Evolutionary conservation across 176 grass and related monocot species (phyloP), one percentile per base, ranked within the genome.

Genomic region (Carex myosuroides): DNA sequence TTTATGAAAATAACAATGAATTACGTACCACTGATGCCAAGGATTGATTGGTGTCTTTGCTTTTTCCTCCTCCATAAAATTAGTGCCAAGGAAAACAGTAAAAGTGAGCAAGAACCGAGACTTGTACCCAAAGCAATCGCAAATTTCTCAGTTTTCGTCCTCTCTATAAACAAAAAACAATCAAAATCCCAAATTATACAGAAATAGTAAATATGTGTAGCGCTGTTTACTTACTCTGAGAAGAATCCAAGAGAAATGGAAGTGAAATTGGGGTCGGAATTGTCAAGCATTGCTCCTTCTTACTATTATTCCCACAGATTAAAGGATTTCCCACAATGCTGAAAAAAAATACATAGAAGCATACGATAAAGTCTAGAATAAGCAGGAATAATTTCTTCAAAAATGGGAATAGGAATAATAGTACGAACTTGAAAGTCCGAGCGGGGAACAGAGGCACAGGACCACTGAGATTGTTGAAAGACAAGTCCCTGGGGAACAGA

Each of bases 381-480:
- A 26, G 6, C 12, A 29, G 20, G 42, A 57, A 12, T 14, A 7
- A 14, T 62, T 56, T 53, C n/a, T 79, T 69, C 42, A 84, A 41
- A 64, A 88, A 66, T 73, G 58, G 84, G 72, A 74, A 70, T 59
- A 83, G 64, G 35, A 17, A 13, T 32, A 17, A 8, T 32, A 11
- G 56, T 68, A 22, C 90, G 67, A 82, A 98, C 95, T 93, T 98
- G 87, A 98, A 98, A 12, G 85, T 98, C 72, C 92, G 85, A 59
- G 92, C 75, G 18, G 92, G 95, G 92, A 95, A 98, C 29, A 76
- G 0, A 29, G 95, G 86, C 32, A 98, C 88, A 73, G 86, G 89
- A 24, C 95, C 92, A 35, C 82, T 91, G 81, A 98, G 95, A 81
- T 95, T 95, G 86, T 98, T 98, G 88, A 87, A 98, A 30, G 95